Conservation (phyloP, 1,284 basidiomycete genomes). For the Leccinum huronense region DNA sequence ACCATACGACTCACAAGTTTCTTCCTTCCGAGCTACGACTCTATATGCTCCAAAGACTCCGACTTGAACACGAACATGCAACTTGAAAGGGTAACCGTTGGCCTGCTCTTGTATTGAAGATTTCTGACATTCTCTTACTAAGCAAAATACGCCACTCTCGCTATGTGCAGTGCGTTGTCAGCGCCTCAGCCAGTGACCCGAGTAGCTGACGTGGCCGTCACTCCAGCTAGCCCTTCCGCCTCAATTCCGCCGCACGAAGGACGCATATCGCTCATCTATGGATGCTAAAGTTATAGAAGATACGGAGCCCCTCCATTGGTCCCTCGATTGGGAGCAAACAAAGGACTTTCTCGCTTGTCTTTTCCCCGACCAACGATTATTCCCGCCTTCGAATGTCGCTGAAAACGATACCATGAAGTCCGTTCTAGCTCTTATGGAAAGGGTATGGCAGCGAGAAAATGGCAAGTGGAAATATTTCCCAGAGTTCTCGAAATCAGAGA, state of each 20-base stretch:
- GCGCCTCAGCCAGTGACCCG: too few species aligned
- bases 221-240: not conserved
- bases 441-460: not conserved
- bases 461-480: not conserved
- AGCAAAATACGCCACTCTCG: constrained; percentile 3
- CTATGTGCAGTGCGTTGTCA: not conserved
- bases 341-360: not conserved
- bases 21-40: too few species aligned
- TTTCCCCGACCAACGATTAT: constrained; percentile 4
- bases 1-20: too few species aligned
- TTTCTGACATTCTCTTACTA: constrained; percentile 2
- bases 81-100: too few species aligned
- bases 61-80: too few species aligned
- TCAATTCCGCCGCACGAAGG: not conserved
- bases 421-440: not conserved
- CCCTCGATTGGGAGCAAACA: constrained; percentile 1
- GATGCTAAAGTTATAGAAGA: constrained; percentile 5
- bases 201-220: too few species aligned
- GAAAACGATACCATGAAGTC: not conserved
- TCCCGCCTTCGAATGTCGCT: not conserved
- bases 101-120: not conserved
- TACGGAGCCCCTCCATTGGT: constrained; percentile 6
- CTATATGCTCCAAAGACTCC: too few species aligned
- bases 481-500: not conserved
- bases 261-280: constrained; percentile 2